Evolutionary conservation across 805 yeast species (phyloP), one percentile per base, ranked within the genome.

Genomic region (Nakazawaea anatomiae): DNA sequence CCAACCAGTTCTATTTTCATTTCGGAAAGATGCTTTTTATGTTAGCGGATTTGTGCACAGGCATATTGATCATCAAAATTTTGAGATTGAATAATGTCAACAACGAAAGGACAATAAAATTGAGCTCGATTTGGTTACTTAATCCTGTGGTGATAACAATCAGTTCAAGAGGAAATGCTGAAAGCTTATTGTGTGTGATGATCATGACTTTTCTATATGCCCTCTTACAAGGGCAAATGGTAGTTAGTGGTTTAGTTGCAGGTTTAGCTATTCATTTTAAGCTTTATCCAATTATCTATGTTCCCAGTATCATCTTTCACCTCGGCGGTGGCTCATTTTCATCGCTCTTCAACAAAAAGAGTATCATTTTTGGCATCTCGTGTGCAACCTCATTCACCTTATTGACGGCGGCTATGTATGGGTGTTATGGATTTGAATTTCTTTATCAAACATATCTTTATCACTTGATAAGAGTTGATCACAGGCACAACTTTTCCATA

Each of bases 131-230:
- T 5, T 94, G 98, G 98, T 72, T 94, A 18, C 72, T 89, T 57
- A 94, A 94, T 63, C 98, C 99, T 12, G 87, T 94, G 94, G 98
- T 91, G 0, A 80, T 85, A 34, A 89, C 96, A 0, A 94, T 94
- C 46, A 83, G 92, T 56, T 89, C 97, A 0, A 74, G 99, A 44
- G 99, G 99, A 1, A 87, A 94, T 30, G 86, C 96, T 0, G 99
- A 94, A 61, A 90, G 97, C 54, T 74, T 94, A 1, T 66, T 94
- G 44, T 89, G 95, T 2, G 90, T 88, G 34, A 70, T 92, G 57
- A 77, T 90, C 3, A 77, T 89, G 75, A 62, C 75, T 6, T 68
- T 83, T 41, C 60, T 87, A 0, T 82, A 79, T 58, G 69, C 62
- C 39, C 60, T 83, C n/a, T 52, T 73, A 28, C 51, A 67, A n/a